Conservation (phyloP, 2,329 filamentous ascomycete genomes). For the Aspergillus ibericus region DNA sequence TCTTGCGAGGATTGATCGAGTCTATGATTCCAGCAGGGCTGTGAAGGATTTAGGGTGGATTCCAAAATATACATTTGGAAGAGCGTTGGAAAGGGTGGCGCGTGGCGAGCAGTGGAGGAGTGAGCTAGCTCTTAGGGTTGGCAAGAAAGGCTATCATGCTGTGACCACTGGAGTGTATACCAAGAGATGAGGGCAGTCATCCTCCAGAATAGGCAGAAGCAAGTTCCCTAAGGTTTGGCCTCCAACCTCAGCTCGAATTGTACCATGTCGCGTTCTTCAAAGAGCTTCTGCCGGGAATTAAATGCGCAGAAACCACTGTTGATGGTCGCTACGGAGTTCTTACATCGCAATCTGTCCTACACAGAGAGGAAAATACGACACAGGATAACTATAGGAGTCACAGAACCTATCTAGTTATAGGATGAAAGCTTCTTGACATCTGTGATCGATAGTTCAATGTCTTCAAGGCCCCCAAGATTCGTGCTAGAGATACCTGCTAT, state of each 20-base stretch:
- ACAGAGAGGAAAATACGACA: too few species aligned
- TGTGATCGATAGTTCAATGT: conserved; percentile 9
- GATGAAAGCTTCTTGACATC: conserved; percentile 46
- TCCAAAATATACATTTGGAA: conserved; percentile 9
- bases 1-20: conserved; percentile 11
- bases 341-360: too few species aligned
- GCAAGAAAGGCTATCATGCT: background rate
- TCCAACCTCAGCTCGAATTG: too few species aligned
- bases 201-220: too few species aligned
- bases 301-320: too few species aligned
- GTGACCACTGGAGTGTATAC: background rate
- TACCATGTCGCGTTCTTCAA: too few species aligned
- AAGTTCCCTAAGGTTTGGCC: too few species aligned
- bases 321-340: too few species aligned
- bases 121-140: background rate
- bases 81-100: background rate
- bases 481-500: background rate
- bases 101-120: background rate
- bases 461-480: background rate
- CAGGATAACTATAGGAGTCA: too few species aligned
- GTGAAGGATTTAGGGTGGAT: conserved; percentile 9
- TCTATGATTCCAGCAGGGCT: conserved; percentile 14
- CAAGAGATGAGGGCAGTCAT: background rate
- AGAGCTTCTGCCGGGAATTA: too few species aligned
- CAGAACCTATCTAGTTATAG: conserved; percentile 52